A percentile compares a stretch with the other conserved stretches of the same genome.
These are phyloP conservation scores for Phallus indusiatus DNA, from an alignment of 768 basidiomycete genomes.

Conservation along the genomic window DNA sequence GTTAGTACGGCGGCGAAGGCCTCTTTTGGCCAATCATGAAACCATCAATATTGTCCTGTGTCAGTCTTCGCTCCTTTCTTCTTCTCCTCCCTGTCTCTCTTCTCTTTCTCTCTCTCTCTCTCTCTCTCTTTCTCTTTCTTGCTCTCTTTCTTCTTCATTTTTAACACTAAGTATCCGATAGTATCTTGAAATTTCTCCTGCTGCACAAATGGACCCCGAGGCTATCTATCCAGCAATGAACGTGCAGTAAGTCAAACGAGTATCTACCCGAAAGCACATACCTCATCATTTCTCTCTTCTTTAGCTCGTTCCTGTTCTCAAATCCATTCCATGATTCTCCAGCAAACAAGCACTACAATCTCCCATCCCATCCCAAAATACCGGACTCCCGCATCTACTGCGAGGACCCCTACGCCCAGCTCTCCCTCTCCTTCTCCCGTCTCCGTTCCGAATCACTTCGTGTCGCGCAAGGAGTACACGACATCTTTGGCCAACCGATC, in stretches of 20 bases:
- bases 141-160: too few species aligned
- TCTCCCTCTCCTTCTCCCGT: neutral
- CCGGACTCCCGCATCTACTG: neutral
- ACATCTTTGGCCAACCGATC: neutral
- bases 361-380: neutral
- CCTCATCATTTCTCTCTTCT: neutral
- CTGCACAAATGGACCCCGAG: neutral
- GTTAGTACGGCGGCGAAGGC: too few species aligned
- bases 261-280: neutral
- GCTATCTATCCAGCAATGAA: neutral
- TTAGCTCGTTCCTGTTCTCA: constrained; percentile 4
- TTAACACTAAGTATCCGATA: too few species aligned
- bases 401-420: neutral
- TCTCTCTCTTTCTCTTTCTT: too few species aligned
- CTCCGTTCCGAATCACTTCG: neutral
- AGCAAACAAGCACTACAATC: neutral
- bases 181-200: too few species aligned
- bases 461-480: neutral
- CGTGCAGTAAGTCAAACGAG: neutral
- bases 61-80: too few species aligned
- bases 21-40: too few species aligned
- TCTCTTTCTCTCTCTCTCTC: too few species aligned
- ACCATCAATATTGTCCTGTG: too few species aligned
- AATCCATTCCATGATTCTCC: neutral
- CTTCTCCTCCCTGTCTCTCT: too few species aligned